phyloP scores from a whole-genome alignment of 2,329 filamentous ascomycete genomes.

The Phyllosticta citriasiana region DNA sequence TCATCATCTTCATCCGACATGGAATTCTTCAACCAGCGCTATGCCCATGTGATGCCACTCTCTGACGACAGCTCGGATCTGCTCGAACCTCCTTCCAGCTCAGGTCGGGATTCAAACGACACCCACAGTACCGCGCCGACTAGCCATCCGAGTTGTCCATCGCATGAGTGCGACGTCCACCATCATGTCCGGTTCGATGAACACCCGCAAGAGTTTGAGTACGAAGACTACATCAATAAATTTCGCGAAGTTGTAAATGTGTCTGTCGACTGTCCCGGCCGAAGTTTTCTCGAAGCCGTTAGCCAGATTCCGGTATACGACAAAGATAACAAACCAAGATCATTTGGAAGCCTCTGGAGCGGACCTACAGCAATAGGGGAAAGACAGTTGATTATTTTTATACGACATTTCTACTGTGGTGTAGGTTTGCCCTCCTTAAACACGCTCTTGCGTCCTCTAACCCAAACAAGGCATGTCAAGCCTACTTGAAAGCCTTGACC shows the following conservation, averaged over 20 bases:
- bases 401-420: constrained; percentile 34
- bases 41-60: background rate
- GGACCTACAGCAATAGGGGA: constrained; percentile 32
- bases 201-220: constrained; percentile 12
- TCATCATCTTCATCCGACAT: background rate
- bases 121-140: constrained; percentile 2
- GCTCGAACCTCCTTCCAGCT: background rate
- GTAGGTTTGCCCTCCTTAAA: constrained; percentile 13
- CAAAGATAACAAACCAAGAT: constrained; percentile 46
- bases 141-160: constrained; percentile 3
- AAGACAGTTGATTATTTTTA: constrained; percentile 30
- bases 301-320: constrained; percentile 45
- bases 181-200: background rate
- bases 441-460: background rate
- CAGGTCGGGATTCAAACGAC: background rate
- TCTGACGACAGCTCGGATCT: background rate
- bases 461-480: constrained; percentile 52
- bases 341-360: constrained; percentile 55
- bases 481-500: constrained; percentile 52
- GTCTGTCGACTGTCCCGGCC: constrained; percentile 6
- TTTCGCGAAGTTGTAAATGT: constrained; percentile 21
- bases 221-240: constrained; percentile 25
- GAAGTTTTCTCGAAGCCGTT: background rate
- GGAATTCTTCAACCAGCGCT: background rate
- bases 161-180: background rate